Evolutionary conservation across 768 basidiomycete genomes (phyloP).

Genomic region (Pleurotus platypus): DNA sequence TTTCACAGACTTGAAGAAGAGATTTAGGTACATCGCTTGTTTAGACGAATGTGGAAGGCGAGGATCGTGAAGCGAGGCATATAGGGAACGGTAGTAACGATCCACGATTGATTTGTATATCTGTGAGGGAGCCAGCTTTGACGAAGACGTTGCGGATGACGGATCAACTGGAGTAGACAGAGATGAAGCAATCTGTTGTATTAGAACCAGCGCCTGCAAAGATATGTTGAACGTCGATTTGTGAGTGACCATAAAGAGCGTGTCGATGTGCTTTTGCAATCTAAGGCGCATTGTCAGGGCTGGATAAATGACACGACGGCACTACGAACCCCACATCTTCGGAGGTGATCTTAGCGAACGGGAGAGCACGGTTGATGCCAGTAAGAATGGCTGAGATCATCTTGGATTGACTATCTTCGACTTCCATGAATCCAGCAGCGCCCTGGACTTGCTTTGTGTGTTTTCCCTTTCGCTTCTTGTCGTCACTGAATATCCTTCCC

Average conservation of each 20-base stretch:
- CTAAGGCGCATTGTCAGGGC: conserved; percentile 31
- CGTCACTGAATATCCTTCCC: conserved; percentile 22
- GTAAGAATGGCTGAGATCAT: conserved; percentile 88
- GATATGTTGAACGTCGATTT: conserved; percentile 96
- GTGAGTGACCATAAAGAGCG: conserved; percentile 92
- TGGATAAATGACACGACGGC: neutral
- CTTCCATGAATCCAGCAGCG: conserved; percentile 66
- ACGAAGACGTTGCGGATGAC: conserved; percentile 35
- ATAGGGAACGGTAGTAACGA: conserved; percentile 80
- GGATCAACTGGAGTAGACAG: conserved; percentile 36
- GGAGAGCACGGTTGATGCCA: conserved; percentile 92
- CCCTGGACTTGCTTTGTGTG: conserved; percentile 46
- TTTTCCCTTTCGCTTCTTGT: conserved; percentile 31
- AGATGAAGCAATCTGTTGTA: conserved; percentile 75
- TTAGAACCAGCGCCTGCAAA: conserved; percentile 84
- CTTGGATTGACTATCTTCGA: conserved; percentile 78
- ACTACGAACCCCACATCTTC: conserved; percentile 56
- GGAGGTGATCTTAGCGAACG: conserved; percentile 82
- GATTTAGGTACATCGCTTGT: conserved; percentile 95
- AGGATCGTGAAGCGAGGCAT: conserved; percentile 82
- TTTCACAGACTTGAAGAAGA: conserved; percentile 89
- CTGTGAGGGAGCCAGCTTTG: conserved; percentile 19
- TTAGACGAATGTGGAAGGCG: conserved; percentile 83
- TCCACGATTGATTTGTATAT: conserved; percentile 48
- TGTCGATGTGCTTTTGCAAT: conserved; percentile 84